Percentiles rank a stretch among this genome's conserved stretches.
Conservation (phyloP, 345 rosid species). For the Durio zibethinus region DNA sequence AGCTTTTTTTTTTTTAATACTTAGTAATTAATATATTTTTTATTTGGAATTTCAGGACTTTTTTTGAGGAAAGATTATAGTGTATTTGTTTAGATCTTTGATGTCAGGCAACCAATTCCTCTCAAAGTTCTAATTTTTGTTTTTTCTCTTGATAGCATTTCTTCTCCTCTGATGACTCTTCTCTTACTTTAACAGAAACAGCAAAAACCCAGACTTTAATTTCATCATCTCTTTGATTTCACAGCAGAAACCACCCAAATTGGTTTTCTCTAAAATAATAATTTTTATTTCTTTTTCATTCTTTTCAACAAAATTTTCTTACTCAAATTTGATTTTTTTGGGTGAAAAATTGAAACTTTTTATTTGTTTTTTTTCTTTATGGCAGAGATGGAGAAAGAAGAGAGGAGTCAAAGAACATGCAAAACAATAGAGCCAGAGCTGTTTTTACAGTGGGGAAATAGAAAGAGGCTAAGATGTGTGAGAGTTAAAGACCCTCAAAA, state of each 20-base stretch:
- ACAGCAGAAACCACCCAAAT: background rate
- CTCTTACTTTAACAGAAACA: background rate
- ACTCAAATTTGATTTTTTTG: background rate
- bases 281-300: background rate
- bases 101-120: conserved; percentile 2
- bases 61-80: background rate
- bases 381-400: conserved; percentile 51
- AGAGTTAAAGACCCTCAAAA: conserved; percentile 59
- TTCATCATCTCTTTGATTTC: conserved; percentile 2
- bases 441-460: conserved; percentile 68
- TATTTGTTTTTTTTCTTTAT: background rate
- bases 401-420: conserved; percentile 37
- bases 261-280: background rate
- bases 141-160: background rate
- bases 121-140: background rate
- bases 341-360: background rate
- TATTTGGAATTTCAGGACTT: background rate
- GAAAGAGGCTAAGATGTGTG: conserved; percentile 72
- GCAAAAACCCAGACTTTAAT: background rate
- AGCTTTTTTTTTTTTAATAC: background rate
- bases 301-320: no score
- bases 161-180: background rate
- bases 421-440: conserved; percentile 50
- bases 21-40: background rate
- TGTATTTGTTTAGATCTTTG: conserved; percentile 1